phyloP scores from a whole-genome alignment of 2,329 filamentous ascomycete genomes.

The Neofusicoccum kwambonambiense region DNA sequence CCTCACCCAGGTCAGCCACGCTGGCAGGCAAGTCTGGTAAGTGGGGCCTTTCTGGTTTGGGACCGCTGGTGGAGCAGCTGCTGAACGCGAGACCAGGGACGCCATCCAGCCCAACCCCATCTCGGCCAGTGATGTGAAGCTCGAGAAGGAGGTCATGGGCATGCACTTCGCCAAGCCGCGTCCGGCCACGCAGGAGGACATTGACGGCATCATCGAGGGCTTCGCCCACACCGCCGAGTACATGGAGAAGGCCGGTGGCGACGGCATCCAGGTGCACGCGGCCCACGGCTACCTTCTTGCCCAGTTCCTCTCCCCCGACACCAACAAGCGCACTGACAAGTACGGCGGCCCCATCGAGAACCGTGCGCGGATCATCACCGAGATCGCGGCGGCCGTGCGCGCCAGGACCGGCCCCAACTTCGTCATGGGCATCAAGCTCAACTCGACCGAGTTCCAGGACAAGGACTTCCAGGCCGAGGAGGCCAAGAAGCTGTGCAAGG shows the following conservation, averaged over 20 bases:
- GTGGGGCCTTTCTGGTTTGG: not conserved
- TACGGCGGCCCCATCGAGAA: constrained; percentile 39
- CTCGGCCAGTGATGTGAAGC: constrained; percentile 48
- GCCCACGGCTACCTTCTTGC: constrained; percentile 40
- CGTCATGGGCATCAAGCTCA: constrained; percentile 54
- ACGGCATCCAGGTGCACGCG: constrained; percentile 44
- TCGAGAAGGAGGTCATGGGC: constrained; percentile 36
- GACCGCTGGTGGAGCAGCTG: not conserved
- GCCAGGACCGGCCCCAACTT: constrained; percentile 34
- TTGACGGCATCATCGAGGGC: constrained; percentile 55
- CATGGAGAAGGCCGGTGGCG: constrained; percentile 58
- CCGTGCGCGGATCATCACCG: constrained; percentile 34
- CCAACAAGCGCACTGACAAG: constrained; percentile 36
- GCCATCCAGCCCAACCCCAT: constrained; percentile 47
- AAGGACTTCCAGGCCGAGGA: constrained; percentile 50
- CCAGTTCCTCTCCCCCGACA: constrained; percentile 38
- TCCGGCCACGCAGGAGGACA: constrained; percentile 51
- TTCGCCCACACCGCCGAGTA: constrained; percentile 63
- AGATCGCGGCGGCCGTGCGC: constrained; percentile 33
- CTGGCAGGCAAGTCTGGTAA: constrained; percentile 56
- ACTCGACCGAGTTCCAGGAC: constrained; percentile 52
- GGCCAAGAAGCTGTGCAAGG: constrained; percentile 44
- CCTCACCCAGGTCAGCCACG: constrained; percentile 62
- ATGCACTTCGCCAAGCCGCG: constrained; percentile 52
- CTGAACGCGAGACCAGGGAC: constrained; percentile 21